phyloP scores from a whole-genome alignment of 345 rosid genomes.

The Euclidium syriacum region DNA sequence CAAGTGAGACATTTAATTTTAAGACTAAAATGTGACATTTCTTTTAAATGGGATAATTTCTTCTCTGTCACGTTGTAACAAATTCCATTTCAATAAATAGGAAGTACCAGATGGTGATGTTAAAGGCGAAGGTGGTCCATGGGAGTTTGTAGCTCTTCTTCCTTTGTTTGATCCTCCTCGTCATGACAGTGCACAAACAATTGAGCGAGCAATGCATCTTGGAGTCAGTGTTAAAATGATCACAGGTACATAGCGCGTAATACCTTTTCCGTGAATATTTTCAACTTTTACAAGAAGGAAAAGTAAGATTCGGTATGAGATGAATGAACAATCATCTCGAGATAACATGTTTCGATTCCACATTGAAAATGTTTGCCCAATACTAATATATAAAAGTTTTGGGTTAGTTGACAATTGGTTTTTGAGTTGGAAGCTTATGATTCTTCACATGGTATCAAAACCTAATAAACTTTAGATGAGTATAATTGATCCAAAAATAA shows the following conservation, averaged over 20 bases:
- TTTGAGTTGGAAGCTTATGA: too few relatives aligned
- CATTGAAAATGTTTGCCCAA: too few relatives aligned
- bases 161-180: constrained; percentile 68
- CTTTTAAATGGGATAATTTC: background rate
- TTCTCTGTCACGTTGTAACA: background rate
- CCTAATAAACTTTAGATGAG: too few relatives aligned
- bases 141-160: constrained; percentile 71
- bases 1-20: constrained; percentile 35
- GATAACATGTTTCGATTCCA: too few relatives aligned
- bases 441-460: too few relatives aligned
- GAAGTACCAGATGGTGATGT: constrained; percentile 46
- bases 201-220: constrained; percentile 52
- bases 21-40: background rate
- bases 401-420: too few relatives aligned
- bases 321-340: too few relatives aligned
- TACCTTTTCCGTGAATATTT: background rate
- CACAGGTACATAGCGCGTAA: constrained; percentile 32
- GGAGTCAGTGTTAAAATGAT: constrained; percentile 71
- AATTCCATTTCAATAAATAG: constrained; percentile 22
- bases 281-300: background rate
- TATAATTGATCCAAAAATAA: too few relatives aligned
- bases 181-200: constrained; percentile 56
- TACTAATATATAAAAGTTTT: too few relatives aligned
- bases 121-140: constrained; percentile 58
- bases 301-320: too few relatives aligned